Conservation (phyloP, 1,284 basidiomycete genomes). For the Ceratobasidium sp. region DNA sequence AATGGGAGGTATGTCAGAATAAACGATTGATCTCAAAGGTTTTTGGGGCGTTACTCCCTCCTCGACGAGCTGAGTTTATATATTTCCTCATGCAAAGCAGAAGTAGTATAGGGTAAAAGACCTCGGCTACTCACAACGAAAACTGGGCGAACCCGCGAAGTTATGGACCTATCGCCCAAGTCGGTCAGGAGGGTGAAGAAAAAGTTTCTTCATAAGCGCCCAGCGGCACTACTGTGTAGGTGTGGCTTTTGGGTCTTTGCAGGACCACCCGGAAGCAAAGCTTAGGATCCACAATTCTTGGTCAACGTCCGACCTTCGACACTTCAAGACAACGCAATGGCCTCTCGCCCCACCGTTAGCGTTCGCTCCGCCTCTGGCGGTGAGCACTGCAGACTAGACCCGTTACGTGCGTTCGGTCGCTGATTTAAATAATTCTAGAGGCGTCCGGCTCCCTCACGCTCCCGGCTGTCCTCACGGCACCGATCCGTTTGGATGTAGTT, state of each 20-base stretch:
- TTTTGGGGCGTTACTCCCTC: slow-evolving; percentile 48
- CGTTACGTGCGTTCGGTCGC: background rate
- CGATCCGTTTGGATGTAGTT: slow-evolving; percentile 98
- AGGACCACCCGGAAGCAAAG: slow-evolving; percentile 43
- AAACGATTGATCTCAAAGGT: slow-evolving; percentile 44
- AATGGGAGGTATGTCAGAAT: slow-evolving; percentile 28
- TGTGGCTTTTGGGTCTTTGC: background rate
- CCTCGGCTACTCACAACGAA: background rate
- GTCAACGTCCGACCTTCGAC: slow-evolving; percentile 45
- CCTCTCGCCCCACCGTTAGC: slow-evolving; percentile 89
- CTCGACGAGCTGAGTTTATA: slow-evolving; percentile 49
- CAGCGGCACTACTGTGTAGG: background rate
- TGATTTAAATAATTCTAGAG: slow-evolving; percentile 62
- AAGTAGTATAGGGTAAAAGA: background rate
- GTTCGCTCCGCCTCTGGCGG: slow-evolving; percentile 81
- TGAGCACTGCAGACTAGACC: slow-evolving; percentile 53
- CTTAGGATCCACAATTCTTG: slow-evolving; percentile 28
- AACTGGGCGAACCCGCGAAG: background rate
- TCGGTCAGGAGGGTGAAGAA: background rate
- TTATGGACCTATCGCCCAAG: background rate
- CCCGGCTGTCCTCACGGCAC: slow-evolving; percentile 97
- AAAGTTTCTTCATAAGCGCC: slow-evolving; percentile 29
- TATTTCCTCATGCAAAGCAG: slow-evolving; percentile 35
- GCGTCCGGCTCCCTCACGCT: slow-evolving; percentile 90
- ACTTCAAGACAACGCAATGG: slow-evolving; percentile 66